phyloP scores from a whole-genome alignment of 2,329 filamentous ascomycete genomes.

The Penicillium sp. region DNA sequence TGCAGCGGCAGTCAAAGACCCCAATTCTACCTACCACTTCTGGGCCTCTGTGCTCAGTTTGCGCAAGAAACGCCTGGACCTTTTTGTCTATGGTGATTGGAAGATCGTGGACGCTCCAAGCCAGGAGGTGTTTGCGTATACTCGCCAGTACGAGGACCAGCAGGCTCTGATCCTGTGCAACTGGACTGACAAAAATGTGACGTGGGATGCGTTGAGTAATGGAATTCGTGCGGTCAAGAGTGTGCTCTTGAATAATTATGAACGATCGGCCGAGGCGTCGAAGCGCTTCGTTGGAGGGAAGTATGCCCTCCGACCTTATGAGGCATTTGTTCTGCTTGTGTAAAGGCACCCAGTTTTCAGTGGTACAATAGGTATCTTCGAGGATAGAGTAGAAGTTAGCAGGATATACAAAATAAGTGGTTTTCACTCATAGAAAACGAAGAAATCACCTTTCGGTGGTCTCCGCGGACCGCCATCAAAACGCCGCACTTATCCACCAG shows the following conservation, averaged over 20 bases:
- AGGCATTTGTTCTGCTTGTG: conserved; percentile 40
- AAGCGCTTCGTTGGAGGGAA: conserved; percentile 33
- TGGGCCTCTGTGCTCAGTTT: conserved; percentile 66
- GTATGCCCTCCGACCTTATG: conserved; percentile 44
- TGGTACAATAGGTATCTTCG: background rate
- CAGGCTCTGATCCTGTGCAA: conserved; percentile 46
- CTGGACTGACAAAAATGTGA: conserved; percentile 40
- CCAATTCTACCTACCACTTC: conserved; percentile 62
- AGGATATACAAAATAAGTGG: too few species aligned
- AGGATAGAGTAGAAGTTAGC: background rate
- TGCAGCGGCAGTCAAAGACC: conserved; percentile 48
- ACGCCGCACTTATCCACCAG: conserved; percentile 25
- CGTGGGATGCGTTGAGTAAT: conserved; percentile 42
- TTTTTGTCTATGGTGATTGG: conserved; percentile 73
- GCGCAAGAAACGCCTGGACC: conserved; percentile 65
- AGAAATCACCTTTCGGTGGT: conserved; percentile 7
- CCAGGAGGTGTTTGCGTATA: conserved; percentile 62
- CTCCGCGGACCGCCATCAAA: conserved; percentile 22
- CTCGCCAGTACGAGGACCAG: conserved; percentile 48
- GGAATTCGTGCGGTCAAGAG: conserved; percentile 35
- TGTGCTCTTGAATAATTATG: conserved; percentile 44
- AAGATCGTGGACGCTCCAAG: conserved; percentile 60
- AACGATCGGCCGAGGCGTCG: conserved; percentile 25
- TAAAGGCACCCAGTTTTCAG: conserved; percentile 6
- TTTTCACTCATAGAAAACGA: background rate